These are phyloP conservation scores for Asterionellopsis glacialis DNA, from an alignment of 108 stramenopile genomes.

Conservation along the genomic window DNA sequence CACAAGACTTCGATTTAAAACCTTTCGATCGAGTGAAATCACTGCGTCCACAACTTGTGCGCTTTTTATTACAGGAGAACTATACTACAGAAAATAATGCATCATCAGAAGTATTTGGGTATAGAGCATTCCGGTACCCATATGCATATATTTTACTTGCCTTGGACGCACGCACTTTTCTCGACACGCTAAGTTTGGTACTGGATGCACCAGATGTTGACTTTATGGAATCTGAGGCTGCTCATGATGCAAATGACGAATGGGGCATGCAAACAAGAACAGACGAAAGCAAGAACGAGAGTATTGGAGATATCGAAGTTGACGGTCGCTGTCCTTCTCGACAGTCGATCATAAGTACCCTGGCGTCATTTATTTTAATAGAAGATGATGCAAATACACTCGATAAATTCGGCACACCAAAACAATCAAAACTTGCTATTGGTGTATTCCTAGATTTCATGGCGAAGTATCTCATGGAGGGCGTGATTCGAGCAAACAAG, in stretches of 20 bases:
- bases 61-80: constrained; percentile 35
- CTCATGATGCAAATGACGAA: constrained; percentile 16
- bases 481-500: constrained; percentile 53
- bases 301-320: neutral
- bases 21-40: constrained; percentile 32
- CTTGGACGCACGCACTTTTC: constrained; percentile 65
- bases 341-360: constrained; percentile 48
- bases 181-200: constrained; percentile 70
- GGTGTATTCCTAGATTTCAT: constrained; percentile 74
- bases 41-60: constrained; percentile 48
- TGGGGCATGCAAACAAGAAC: constrained; percentile 49
- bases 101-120: constrained; percentile 27
- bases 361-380: constrained; percentile 59
- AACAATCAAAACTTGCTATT: constrained; percentile 26
- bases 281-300: neutral
- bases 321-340: constrained; percentile 31
- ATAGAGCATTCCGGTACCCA: constrained; percentile 55
- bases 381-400: constrained; percentile 3
- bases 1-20: constrained; percentile 39
- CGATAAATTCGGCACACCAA: neutral
- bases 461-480: constrained; percentile 68
- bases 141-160: constrained; percentile 65
- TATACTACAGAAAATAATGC: constrained; percentile 21
- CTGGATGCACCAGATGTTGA: constrained; percentile 57
- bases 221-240: constrained; percentile 14